A percentile compares a stretch with the other conserved stretches of the same genome.
Evolutionary conservation across 2,329 filamentous ascomycete species (phyloP).

Genomic region (Biscogniauxia sp.): DNA sequence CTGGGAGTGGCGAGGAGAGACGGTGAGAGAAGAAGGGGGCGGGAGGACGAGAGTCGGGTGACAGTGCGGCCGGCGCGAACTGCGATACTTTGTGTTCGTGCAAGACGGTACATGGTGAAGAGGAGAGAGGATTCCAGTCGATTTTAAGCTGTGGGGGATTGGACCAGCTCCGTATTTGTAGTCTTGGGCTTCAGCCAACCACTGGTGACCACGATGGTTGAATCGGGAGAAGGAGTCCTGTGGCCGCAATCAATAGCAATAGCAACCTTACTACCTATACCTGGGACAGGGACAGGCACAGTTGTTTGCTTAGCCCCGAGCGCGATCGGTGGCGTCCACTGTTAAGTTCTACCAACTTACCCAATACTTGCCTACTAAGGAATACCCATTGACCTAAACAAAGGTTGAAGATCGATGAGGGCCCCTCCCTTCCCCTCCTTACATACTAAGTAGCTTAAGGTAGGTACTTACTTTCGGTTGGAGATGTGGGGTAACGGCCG

Average conservation of each 20-base stretch:
- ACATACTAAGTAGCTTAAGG: too few relatives aligned
- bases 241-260: too few relatives aligned
- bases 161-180: neutral
- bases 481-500: too few relatives aligned
- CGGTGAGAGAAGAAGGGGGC: conserved; percentile 5
- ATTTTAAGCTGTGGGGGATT: neutral
- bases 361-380: neutral
- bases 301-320: neutral
- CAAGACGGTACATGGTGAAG: conserved; percentile 31
- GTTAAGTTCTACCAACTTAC: neutral
- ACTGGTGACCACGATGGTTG: neutral
- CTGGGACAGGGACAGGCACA: too few relatives aligned
- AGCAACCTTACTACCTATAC: neutral
- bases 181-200: neutral
- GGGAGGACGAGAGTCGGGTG: conserved; percentile 24
- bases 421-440: too few relatives aligned
- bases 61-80: conserved; percentile 24
- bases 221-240: neutral
- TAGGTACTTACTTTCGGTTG: neutral
- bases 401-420: neutral
- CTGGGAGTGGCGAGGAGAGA: conserved; percentile 23
- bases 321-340: neutral
- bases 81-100: conserved; percentile 25
- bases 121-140: neutral
- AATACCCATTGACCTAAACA: neutral